Evolutionary conservation across 2,329 filamentous ascomycete genomes (phyloP).

Genomic region (Scleromitrula shiraiana): DNA sequence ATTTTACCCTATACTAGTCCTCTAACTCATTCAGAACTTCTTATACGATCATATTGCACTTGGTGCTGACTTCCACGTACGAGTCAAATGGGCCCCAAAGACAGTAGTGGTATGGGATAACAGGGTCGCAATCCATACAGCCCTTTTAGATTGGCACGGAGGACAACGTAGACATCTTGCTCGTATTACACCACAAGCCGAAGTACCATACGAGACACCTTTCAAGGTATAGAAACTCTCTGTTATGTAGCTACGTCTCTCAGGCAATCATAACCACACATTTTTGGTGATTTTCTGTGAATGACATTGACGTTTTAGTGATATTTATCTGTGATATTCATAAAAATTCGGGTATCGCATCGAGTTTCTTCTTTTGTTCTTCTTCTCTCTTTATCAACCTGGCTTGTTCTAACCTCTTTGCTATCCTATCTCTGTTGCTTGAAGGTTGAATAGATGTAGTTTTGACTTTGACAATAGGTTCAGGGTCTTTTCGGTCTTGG

Average conservation of each 20-base stretch:
- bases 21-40: conserved; percentile 63
- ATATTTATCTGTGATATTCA: too few relatives aligned
- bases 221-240: too few relatives aligned
- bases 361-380: conserved; percentile 17
- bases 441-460: neutral
- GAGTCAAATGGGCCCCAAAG: conserved; percentile 69
- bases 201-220: conserved; percentile 66
- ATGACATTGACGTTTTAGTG: too few relatives aligned
- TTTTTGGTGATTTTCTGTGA: too few relatives aligned
- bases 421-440: conserved; percentile 1
- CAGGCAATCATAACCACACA: too few relatives aligned
- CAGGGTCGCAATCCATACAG: conserved; percentile 69
- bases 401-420: conserved; percentile 16
- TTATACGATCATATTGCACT: conserved; percentile 67
- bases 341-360: conserved; percentile 24
- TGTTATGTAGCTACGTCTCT: too few relatives aligned
- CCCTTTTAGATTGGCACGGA: conserved; percentile 73
- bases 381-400: conserved; percentile 15
- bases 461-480: neutral
- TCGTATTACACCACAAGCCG: conserved; percentile 75
- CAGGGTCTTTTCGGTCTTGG: neutral
- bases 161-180: conserved; percentile 73
- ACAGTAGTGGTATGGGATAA: conserved; percentile 88
- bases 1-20: neutral
- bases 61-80: conserved; percentile 63